These are phyloP conservation scores for Crithidia bombi DNA, from an alignment of 208 protist species.

Conservation along the genomic window DNA sequence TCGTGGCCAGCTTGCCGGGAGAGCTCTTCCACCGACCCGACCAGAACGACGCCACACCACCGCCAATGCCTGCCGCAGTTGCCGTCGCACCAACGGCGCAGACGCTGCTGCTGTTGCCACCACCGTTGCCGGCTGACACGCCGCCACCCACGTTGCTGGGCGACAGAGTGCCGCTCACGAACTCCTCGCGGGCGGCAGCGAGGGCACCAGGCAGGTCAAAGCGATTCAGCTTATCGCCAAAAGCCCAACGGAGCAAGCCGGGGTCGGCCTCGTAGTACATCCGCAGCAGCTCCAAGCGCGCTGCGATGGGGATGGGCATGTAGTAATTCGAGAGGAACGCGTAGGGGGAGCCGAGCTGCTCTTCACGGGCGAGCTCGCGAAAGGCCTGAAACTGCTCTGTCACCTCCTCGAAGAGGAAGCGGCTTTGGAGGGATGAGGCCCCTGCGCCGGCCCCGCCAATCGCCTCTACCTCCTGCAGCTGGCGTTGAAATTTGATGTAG, in stretches of 20 bases:
- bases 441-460: slow-evolving; percentile 27
- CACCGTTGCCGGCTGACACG: neutral
- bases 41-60: too few species aligned
- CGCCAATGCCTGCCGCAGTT: too few species aligned
- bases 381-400: slow-evolving; percentile 82
- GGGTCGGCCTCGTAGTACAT: slow-evolving; percentile 82
- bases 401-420: slow-evolving; percentile 67
- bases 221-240: slow-evolving; percentile 70
- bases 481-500: slow-evolving; percentile 53
- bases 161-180: slow-evolving; percentile 1
- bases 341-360: slow-evolving; percentile 73
- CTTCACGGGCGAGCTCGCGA: slow-evolving; percentile 56
- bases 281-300: slow-evolving; percentile 70
- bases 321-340: slow-evolving; percentile 82
- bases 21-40: slow-evolving; percentile 36
- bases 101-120: neutral
- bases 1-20: slow-evolving; percentile 24
- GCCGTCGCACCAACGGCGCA: too few species aligned
- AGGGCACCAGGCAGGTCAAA: slow-evolving; percentile 41
- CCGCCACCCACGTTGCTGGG: slow-evolving; percentile 2
- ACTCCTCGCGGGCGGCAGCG: slow-evolving; percentile 23
- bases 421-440: slow-evolving; percentile 42
- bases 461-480: slow-evolving; percentile 45
- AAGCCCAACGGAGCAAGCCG: slow-evolving; percentile 63
- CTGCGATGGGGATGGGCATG: slow-evolving; percentile 59